Evolutionary conservation across 2,329 filamentous ascomycete genomes (phyloP).

Genomic region (Elsinoe ampelina): DNA sequence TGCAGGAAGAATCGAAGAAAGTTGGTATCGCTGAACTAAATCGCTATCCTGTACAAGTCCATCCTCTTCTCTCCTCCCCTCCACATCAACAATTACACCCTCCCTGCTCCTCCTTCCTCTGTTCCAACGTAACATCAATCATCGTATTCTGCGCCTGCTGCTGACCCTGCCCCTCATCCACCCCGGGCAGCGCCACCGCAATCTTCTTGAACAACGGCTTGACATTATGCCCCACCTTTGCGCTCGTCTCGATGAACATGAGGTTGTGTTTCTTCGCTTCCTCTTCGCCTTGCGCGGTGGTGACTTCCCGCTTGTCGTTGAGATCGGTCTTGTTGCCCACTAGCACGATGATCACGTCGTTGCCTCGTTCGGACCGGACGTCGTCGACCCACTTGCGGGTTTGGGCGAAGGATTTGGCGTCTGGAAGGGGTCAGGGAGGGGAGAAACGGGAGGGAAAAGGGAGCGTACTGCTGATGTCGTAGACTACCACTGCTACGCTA

Average conservation of each 20-base stretch:
- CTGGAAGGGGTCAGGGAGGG: slow-evolving; percentile 32
- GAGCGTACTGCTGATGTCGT: slow-evolving; percentile 79
- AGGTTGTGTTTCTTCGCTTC: slow-evolving; percentile 96
- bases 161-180: slow-evolving; percentile 74
- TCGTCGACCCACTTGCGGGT: slow-evolving; percentile 99
- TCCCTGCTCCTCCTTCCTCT: slow-evolving; percentile 7
- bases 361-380: slow-evolving; percentile 88
- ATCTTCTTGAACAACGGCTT: slow-evolving; percentile 97
- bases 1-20: neutral
- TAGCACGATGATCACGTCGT: slow-evolving; percentile 97
- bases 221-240: slow-evolving; percentile 95
- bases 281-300: slow-evolving; percentile 89
- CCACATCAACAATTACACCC: slow-evolving; percentile 8
- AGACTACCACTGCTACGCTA: slow-evolving; percentile 94
- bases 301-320: slow-evolving; percentile 96
- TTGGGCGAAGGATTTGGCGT: slow-evolving; percentile 95
- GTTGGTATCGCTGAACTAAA: slow-evolving; percentile 4
- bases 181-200: slow-evolving; percentile 91
- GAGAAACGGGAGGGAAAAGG: neutral
- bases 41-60: slow-evolving; percentile 1
- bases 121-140: neutral
- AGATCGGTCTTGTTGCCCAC: slow-evolving; percentile 99
- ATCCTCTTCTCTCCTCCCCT: neutral
- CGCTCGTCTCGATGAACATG: slow-evolving; percentile 99
- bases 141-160: slow-evolving; percentile 70